These are phyloP conservation scores for Apostasia shenzhenica DNA, from an alignment of 106 monocot species.

Conservation along the genomic window DNA sequence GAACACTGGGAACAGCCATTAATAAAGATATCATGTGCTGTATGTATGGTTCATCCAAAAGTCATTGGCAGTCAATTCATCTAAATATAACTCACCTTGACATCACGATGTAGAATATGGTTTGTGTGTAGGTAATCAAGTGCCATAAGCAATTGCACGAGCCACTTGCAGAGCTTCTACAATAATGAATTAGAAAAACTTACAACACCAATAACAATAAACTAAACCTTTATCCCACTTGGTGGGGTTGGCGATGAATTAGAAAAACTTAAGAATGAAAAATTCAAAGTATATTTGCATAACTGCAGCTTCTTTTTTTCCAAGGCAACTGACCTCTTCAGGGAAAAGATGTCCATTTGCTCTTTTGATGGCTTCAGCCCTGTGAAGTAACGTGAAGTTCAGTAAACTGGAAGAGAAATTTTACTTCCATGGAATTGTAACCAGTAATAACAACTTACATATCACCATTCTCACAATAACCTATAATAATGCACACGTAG, in stretches of 20 bases:
- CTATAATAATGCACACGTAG: conserved; percentile 94
- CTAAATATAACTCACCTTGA: conserved; percentile 57
- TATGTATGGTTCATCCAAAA: background rate
- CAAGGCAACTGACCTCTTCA: conserved; percentile 60
- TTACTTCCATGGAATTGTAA: background rate
- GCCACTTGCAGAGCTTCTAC: conserved; percentile 98
- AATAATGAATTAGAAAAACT: conserved; percentile 7
- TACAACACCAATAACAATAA: background rate
- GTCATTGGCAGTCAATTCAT: background rate
- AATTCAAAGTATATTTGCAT: too few species aligned
- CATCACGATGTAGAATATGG: conserved; percentile 99
- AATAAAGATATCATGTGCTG: background rate
- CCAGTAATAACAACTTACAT: conserved; percentile 52
- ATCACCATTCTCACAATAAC: conserved; percentile 96
- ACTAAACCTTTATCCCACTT: too few species aligned
- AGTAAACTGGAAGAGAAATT: background rate
- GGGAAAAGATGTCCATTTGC: conserved; percentile 75
- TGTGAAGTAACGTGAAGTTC: conserved; percentile 12
- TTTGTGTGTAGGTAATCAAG: conserved; percentile 93
- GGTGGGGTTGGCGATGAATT: too few species aligned
- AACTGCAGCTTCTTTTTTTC: background rate
- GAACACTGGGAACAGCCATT: conserved; percentile 61
- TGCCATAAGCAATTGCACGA: conserved; percentile 97
- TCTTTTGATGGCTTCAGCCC: conserved; percentile 92
- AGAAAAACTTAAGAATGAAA: too few species aligned